These are phyloP conservation scores for Hyaloperonospora brassicae DNA, from an alignment of 352 stramenopile species.

Conservation along the genomic window DNA sequence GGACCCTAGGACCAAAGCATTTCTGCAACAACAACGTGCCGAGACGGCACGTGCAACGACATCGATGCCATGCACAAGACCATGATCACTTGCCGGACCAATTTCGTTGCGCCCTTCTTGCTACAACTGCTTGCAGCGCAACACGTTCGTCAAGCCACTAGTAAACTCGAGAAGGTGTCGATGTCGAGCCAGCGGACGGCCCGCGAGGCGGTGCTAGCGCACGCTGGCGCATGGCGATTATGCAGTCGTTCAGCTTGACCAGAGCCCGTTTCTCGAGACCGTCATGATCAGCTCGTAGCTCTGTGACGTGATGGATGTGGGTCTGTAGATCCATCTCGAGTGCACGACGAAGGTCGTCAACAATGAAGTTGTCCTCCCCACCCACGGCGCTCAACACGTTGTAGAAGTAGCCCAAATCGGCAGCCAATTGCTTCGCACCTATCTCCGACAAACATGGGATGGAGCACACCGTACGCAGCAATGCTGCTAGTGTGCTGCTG, in stretches of 20 bases:
- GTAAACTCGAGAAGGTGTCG: slow-evolving; percentile 4
- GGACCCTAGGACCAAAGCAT: neutral
- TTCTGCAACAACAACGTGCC: neutral
- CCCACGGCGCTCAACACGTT: slow-evolving; percentile 74
- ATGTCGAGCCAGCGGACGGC: slow-evolving; percentile 11
- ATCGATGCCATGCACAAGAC: neutral
- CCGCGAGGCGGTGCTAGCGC: slow-evolving; percentile 12
- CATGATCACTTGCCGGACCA: no score
- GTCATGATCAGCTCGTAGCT: slow-evolving; percentile 23
- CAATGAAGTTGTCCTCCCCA: slow-evolving; percentile 43
- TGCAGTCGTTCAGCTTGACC: slow-evolving; percentile 40
- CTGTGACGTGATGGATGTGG: slow-evolving; percentile 28
- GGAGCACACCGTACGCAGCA: slow-evolving; percentile 42
- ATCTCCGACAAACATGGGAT: slow-evolving; percentile 57
- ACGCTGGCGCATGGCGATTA: slow-evolving; percentile 35
- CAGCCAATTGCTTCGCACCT: slow-evolving; percentile 49
- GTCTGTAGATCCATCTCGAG: slow-evolving; percentile 31
- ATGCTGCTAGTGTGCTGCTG: slow-evolving; percentile 49
- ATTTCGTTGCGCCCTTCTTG: no score
- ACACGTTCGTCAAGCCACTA: neutral
- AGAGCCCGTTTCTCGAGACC: slow-evolving; percentile 28
- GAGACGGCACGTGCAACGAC: slow-evolving; percentile 9
- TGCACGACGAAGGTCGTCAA: slow-evolving; percentile 38
- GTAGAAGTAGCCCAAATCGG: slow-evolving; percentile 71
- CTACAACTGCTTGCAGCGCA: no score